Percentiles rank a stretch among this genome's conserved stretches.
Evolutionary conservation across 257 asterid species (phyloP).

Genomic region (Capsicum baccatum): DNA sequence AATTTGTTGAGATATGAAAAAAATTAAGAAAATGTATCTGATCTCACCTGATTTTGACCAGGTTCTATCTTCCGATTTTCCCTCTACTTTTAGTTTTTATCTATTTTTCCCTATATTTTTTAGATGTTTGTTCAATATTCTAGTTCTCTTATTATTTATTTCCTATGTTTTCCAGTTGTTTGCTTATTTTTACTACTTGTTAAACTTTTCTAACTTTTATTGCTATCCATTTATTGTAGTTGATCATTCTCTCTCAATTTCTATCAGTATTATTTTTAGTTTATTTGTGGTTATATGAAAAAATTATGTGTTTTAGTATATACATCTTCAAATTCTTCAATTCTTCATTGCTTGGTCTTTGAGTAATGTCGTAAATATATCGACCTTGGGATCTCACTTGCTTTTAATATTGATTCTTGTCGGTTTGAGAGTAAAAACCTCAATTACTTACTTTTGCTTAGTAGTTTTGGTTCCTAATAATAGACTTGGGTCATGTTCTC

Average conservation of each 20-base stretch:
- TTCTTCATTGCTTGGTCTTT: no score
- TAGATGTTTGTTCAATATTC: not conserved
- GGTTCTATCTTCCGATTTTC: not conserved
- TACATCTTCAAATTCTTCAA: no score
- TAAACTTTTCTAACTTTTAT: not conserved
- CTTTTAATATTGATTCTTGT: no score
- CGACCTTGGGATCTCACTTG: no score
- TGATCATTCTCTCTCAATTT: not conserved
- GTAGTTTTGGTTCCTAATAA: no score
- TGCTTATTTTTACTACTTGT: not conserved
- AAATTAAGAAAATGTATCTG: not conserved
- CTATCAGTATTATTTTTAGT: no score
- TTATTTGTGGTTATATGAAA: no score
- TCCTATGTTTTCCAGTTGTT: not conserved
- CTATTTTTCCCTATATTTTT: not conserved
- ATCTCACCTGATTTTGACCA: not conserved
- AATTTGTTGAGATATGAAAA: not conserved
- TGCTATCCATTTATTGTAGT: not conserved
- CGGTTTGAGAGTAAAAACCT: no score
- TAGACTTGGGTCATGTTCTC: not conserved
- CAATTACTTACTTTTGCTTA: no score
- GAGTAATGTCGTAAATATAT: no score
- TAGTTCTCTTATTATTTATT: not conserved
- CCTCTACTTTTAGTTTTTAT: not conserved
- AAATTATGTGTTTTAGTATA: no score